phyloP scores from a whole-genome alignment of 306 rosid species.

The Prunus campanulata region DNA sequence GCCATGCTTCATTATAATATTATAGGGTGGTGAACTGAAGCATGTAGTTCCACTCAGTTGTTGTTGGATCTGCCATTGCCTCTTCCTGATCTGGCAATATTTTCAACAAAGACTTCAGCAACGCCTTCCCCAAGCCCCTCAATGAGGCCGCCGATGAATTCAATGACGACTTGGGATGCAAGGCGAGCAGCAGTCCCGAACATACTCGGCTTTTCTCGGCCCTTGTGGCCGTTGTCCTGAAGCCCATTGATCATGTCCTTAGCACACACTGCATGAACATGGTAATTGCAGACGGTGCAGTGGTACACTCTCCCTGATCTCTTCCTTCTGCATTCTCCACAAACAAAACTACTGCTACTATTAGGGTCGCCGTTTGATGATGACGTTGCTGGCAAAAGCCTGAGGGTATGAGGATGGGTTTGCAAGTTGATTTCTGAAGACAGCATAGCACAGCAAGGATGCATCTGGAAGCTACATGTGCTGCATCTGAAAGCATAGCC shows the following conservation, averaged over 20 bases:
- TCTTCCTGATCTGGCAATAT: slow-evolving; percentile 44
- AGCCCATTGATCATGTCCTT: slow-evolving; percentile 71
- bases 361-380: neutral
- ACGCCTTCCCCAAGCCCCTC: slow-evolving; percentile 82
- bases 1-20: no score
- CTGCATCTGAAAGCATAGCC: slow-evolving; percentile 68
- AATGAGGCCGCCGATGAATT: slow-evolving; percentile 66
- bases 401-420: slow-evolving; percentile 58
- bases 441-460: slow-evolving; percentile 84
- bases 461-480: slow-evolving; percentile 75
- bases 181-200: slow-evolving; percentile 56
- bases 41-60: no score
- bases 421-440: slow-evolving; percentile 39
- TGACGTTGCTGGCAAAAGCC: slow-evolving; percentile 32
- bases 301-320: slow-evolving; percentile 66
- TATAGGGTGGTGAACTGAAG: no score
- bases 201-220: slow-evolving; percentile 44
- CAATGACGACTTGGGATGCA: slow-evolving; percentile 75
- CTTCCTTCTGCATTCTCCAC: slow-evolving; percentile 66
- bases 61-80: neutral
- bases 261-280: slow-evolving; percentile 72
- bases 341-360: slow-evolving; percentile 2
- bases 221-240: slow-evolving; percentile 46
- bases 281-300: slow-evolving; percentile 65
- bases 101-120: slow-evolving; percentile 68